These are phyloP conservation scores for Collariella sp. DNA, from an alignment of 495 filamentous ascomycete genomes.

Conservation along the genomic window DNA sequence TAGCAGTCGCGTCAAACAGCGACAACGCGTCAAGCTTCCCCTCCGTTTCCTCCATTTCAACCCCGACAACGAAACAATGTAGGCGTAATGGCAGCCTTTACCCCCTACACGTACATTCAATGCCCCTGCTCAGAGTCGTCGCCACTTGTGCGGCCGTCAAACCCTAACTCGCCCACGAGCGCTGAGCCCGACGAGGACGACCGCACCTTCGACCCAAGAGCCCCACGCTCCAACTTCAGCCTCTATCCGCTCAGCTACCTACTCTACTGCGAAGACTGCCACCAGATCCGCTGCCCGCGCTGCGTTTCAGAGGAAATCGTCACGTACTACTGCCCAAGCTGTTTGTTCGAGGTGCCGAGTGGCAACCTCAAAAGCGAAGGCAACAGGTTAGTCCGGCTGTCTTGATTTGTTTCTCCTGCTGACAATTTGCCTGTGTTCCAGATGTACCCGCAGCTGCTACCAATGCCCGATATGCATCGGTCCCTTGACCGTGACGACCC, in stretches of 20 bases:
- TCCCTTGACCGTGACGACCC: slow-evolving; percentile 60
- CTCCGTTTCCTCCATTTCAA: background rate
- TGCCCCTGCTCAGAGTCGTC: slow-evolving; percentile 74
- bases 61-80: background rate
- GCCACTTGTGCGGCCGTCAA: slow-evolving; percentile 34
- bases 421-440: slow-evolving; percentile 27
- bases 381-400: slow-evolving; percentile 57
- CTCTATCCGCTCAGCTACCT: slow-evolving; percentile 91
- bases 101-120: slow-evolving; percentile 85
- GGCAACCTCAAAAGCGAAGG: slow-evolving; percentile 84
- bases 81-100: slow-evolving; percentile 57
- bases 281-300: slow-evolving; percentile 85
- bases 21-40: background rate
- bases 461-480: slow-evolving; percentile 86
- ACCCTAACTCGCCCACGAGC: slow-evolving; percentile 29
- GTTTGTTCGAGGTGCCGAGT: slow-evolving; percentile 88
- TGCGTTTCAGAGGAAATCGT: slow-evolving; percentile 90
- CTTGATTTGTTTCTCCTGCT: background rate
- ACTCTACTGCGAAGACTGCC: slow-evolving; percentile 92
- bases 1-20: background rate
- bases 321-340: slow-evolving; percentile 91
- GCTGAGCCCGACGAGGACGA: slow-evolving; percentile 62
- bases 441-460: slow-evolving; percentile 91
- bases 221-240: slow-evolving; percentile 75
- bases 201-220: slow-evolving; percentile 74